phyloP scores from a whole-genome alignment of 768 basidiomycete species.

The Leccinum subgranulosum region DNA sequence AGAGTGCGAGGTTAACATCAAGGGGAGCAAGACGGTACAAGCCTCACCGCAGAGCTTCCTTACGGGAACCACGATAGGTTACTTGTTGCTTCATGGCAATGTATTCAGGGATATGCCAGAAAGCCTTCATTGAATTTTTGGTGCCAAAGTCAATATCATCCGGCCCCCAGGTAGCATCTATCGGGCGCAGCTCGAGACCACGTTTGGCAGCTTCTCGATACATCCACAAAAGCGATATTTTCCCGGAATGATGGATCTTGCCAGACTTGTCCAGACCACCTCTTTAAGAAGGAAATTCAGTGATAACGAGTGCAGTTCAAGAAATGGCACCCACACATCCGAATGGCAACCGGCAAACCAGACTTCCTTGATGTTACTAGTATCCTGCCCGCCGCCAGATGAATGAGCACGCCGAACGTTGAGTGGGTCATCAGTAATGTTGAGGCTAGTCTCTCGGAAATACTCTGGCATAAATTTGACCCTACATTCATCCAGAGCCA shows the following conservation, averaged over 20 bases:
- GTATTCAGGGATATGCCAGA: conserved; percentile 6
- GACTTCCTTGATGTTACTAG: conserved; percentile 32
- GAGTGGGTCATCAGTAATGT: conserved; percentile 2
- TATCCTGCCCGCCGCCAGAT: background rate
- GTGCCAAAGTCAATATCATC: conserved; percentile 14
- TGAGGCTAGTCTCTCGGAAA: conserved; percentile 20
- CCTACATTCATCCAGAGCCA: background rate
- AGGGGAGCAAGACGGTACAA: background rate
- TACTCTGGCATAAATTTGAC: background rate
- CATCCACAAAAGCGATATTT: background rate
- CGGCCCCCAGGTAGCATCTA: conserved; percentile 13
- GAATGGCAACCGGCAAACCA: background rate
- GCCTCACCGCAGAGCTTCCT: conserved; percentile 7
- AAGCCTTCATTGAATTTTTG: conserved; percentile 7
- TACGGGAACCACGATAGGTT: background rate
- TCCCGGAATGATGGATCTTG: background rate
- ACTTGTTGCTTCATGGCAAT: conserved; percentile 14
- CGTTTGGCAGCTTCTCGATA: background rate
- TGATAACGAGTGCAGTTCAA: background rate
- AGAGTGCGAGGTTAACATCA: background rate
- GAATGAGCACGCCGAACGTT: background rate
- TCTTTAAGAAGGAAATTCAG: background rate
- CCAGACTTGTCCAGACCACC: conserved; percentile 12
- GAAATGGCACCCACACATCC: conserved; percentile 22
- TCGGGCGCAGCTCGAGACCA: conserved; percentile 10